Percentiles rank a stretch among this genome's conserved stretches.
Evolutionary conservation across 306 rosid genomes (phyloP).

Genomic region (Corylus americana): DNA sequence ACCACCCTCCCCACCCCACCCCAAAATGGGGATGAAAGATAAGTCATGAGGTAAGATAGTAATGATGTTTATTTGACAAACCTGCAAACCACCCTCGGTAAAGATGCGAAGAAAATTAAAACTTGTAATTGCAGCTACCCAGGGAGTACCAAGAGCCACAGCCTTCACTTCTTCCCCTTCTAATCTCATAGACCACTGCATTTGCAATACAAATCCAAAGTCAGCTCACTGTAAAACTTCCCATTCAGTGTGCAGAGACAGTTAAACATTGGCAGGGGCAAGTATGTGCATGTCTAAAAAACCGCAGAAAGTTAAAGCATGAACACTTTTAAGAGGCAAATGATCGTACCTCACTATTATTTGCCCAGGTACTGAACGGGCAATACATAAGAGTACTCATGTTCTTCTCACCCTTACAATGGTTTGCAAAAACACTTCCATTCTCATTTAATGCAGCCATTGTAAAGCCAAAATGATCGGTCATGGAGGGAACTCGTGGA

Average conservation of each 20-base stretch:
- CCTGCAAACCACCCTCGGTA: slow-evolving; percentile 93
- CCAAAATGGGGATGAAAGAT: background rate
- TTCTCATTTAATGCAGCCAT: slow-evolving; percentile 88
- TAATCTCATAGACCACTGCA: slow-evolving; percentile 96
- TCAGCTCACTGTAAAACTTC: slow-evolving; percentile 26
- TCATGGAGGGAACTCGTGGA: slow-evolving; percentile 96
- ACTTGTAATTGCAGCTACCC: slow-evolving; percentile 95
- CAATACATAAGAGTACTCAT: slow-evolving; percentile 98
- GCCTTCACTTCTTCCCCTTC: slow-evolving; percentile 94
- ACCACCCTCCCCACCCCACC: background rate
- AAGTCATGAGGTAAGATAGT: background rate
- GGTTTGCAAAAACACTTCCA: slow-evolving; percentile 85
- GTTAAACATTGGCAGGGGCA: slow-evolving; percentile 4
- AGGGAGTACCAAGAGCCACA: slow-evolving; percentile 78
- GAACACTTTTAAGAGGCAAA: slow-evolving; percentile 12
- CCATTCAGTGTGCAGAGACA: slow-evolving; percentile 10
- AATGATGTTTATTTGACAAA: slow-evolving; percentile 27
- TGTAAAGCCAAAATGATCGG: slow-evolving; percentile 95
- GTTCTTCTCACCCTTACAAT: slow-evolving; percentile 89
- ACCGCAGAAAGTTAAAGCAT: slow-evolving; percentile 16
- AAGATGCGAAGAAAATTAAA: slow-evolving; percentile 89
- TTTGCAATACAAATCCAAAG: slow-evolving; percentile 30
- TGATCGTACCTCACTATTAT: slow-evolving; percentile 79
- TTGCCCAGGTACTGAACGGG: slow-evolving; percentile 93
- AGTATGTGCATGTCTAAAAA: slow-evolving; percentile 5